Percentiles rank a stretch among this genome's conserved stretches.
These are phyloP conservation scores for Plasmodium sp. DNA, from an alignment of 169 alveolate species.

Conservation along the genomic window DNA sequence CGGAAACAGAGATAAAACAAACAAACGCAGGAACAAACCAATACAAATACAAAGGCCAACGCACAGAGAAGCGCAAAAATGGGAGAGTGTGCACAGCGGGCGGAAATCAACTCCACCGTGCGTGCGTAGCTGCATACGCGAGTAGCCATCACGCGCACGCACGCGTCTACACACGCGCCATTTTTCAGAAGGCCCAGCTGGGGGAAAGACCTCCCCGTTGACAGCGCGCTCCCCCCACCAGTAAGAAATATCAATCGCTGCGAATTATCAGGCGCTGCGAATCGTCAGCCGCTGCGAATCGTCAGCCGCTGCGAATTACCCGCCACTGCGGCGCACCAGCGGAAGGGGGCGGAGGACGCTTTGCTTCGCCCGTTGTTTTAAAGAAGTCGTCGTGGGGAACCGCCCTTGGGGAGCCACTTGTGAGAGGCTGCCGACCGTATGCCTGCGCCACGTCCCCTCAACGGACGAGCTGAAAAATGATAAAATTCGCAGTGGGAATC, in stretches of 20 bases:
- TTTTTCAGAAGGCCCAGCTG: not conserved
- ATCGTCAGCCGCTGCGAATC: not conserved
- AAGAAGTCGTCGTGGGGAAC: not conserved
- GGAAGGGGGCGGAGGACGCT: not conserved
- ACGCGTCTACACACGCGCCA: not conserved
- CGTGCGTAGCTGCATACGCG: not conserved
- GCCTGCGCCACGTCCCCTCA: not conserved
- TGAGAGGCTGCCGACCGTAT: not conserved
- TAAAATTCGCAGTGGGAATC: slow-evolving; percentile 51
- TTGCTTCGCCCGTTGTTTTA: not conserved
- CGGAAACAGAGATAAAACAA: not conserved
- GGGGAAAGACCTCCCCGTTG: not conserved
- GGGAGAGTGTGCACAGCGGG: not conserved
- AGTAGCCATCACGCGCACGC: not conserved
- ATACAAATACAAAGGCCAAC: not conserved
- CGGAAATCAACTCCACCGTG: not conserved
- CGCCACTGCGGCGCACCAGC: not conserved
- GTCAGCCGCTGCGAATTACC: not conserved
- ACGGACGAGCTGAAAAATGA: slow-evolving; percentile 20
- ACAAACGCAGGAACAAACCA: not conserved
- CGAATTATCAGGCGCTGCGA: not conserved
- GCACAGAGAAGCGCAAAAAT: not conserved
- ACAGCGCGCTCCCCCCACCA: not conserved
- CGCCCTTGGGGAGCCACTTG: not conserved
- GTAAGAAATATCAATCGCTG: not conserved